Conservation (phyloP, 768 basidiomycete species). For the Dentipellis sp. region DNA sequence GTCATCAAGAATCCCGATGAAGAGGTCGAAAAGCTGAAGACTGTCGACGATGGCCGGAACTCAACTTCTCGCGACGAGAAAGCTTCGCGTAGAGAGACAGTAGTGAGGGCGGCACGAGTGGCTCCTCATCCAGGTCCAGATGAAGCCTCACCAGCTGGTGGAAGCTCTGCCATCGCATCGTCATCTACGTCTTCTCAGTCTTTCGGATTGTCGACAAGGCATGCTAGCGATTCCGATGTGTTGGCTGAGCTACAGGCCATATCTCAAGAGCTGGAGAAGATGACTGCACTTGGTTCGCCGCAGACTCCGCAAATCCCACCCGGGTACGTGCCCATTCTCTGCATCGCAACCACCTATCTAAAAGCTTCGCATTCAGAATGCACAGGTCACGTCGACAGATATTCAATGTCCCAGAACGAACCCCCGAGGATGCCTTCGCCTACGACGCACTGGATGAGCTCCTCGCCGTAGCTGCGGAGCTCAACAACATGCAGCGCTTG, state of each 20-base stretch:
- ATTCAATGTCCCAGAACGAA: background rate
- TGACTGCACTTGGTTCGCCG: background rate
- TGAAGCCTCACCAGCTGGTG: background rate
- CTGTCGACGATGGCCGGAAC: background rate
- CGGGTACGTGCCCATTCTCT: background rate
- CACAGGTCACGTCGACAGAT: background rate
- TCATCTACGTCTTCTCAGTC: too few species aligned
- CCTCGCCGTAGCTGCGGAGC: constrained; percentile 2
- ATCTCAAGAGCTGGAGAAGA: background rate
- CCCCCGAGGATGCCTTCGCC: background rate
- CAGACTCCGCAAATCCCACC: background rate
- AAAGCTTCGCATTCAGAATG: background rate
- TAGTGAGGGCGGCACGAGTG: background rate
- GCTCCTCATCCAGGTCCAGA: background rate
- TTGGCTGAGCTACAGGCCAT: constrained; percentile 1
- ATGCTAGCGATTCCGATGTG: background rate
- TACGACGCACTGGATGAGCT: background rate
- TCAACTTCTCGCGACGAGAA: background rate
- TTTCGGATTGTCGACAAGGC: too few species aligned
- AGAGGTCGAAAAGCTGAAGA: background rate
- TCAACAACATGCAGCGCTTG: background rate
- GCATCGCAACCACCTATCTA: background rate
- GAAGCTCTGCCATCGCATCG: too few species aligned
- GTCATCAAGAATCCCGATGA: background rate
- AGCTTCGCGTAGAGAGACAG: background rate